Evolutionary conservation across 768 basidiomycete species (phyloP).

Genomic region (Tylopilus plumbeoviolaceoides): DNA sequence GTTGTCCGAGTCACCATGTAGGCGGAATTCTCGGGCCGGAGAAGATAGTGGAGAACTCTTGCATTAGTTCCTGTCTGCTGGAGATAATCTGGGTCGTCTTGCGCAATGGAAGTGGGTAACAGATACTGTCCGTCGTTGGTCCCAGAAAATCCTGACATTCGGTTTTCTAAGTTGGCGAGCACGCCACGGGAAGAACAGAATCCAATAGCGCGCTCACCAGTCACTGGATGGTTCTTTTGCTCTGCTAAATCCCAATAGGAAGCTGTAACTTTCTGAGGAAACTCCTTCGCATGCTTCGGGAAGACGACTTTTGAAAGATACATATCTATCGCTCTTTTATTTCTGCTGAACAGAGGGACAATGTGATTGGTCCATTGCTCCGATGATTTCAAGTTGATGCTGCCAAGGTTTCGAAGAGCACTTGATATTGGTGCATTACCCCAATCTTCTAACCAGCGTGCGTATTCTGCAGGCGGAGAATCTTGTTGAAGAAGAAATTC

Average conservation of each 20-base stretch:
- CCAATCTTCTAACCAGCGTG: constrained; percentile 27
- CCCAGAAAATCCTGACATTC: neutral
- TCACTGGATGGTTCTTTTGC: constrained; percentile 9
- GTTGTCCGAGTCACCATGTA: too few species aligned
- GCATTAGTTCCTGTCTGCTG: neutral
- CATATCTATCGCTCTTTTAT: constrained; percentile 22
- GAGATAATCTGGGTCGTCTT: neutral
- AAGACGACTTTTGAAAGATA: constrained; percentile 10
- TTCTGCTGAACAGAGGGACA: too few species aligned
- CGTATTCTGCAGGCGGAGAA: constrained; percentile 31
- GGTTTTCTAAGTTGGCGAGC: too few species aligned
- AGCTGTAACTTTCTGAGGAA: constrained; percentile 31
- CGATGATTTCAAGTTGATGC: constrained; percentile 29
- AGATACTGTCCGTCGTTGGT: neutral
- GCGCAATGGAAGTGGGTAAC: neutral
- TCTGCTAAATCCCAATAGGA: constrained; percentile 37
- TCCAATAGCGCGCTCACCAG: neutral
- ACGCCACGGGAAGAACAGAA: too few species aligned
- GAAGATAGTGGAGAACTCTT: neutral
- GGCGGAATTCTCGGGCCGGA: neutral
- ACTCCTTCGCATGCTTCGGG: constrained; percentile 16
- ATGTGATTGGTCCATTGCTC: constrained; percentile 15
- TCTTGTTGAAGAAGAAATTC: constrained; percentile 27
- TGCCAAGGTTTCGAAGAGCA: constrained; percentile 7
- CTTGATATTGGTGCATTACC: constrained; percentile 13